Conservation (phyloP, 208 protist genomes). For the Herpetomonas tarakana region DNA sequence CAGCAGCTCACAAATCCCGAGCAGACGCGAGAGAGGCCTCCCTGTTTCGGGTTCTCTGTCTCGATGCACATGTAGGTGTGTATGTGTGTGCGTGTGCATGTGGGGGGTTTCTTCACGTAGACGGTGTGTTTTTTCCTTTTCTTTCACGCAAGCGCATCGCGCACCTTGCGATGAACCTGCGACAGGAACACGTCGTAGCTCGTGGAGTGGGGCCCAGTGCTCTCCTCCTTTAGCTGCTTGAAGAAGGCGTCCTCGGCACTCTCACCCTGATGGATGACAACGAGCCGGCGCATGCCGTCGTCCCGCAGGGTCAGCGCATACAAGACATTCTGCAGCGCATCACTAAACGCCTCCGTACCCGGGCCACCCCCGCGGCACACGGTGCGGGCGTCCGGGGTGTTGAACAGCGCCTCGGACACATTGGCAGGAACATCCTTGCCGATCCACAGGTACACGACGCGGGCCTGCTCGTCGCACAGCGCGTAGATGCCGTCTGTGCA, state of each 20-base stretch:
- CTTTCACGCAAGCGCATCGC: slow-evolving; percentile 27
- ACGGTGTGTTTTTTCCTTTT: slow-evolving; percentile 3
- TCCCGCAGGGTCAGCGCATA: slow-evolving; percentile 64
- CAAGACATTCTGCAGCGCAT: slow-evolving; percentile 66
- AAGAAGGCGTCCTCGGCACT: slow-evolving; percentile 79
- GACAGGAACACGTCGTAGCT: slow-evolving; percentile 74
- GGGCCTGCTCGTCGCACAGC: slow-evolving; percentile 80
- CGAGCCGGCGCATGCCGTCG: slow-evolving; percentile 70
- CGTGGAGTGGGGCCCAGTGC: slow-evolving; percentile 18
- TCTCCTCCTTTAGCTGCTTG: slow-evolving; percentile 76
- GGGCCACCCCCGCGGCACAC: slow-evolving; percentile 43
- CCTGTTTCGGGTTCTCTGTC: too few relatives aligned
- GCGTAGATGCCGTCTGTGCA: slow-evolving; percentile 69
- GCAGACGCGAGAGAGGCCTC: too few relatives aligned
- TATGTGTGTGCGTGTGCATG: too few relatives aligned
- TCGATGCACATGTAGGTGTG: too few relatives aligned
- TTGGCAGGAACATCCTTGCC: slow-evolving; percentile 45
- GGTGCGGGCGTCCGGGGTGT: slow-evolving; percentile 32
- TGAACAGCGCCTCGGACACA: slow-evolving; percentile 60
- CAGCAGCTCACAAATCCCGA: too few relatives aligned
- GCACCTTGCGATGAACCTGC: slow-evolving; percentile 62
- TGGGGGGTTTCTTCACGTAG: too few relatives aligned
- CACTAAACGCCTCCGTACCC: slow-evolving; percentile 59
- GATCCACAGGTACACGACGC: slow-evolving; percentile 87
- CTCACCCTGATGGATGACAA: slow-evolving; percentile 81